A percentile compares a stretch with the other conserved stretches of the same genome.
These are phyloP conservation scores for Microbotryomycetes sp. DNA, from an alignment of 1,284 basidiomycete species.

Conservation along the genomic window DNA sequence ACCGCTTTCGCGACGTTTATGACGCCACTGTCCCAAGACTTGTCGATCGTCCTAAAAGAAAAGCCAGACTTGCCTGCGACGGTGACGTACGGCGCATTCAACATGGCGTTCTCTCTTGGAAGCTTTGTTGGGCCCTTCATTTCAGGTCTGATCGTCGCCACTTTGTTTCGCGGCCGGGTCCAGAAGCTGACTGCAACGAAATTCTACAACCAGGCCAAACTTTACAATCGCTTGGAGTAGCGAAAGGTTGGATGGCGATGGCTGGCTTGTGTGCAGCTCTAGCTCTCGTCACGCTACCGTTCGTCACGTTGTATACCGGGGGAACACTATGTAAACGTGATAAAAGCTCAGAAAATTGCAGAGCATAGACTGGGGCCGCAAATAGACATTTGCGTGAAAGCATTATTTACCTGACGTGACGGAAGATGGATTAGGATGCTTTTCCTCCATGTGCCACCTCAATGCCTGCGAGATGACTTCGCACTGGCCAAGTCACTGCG, in stretches of 20 bases:
- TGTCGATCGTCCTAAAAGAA: not conserved
- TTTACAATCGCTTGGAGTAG: not conserved
- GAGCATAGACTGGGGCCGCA: too few relatives aligned
- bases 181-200: not conserved
- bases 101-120: slow-evolving; percentile 25
- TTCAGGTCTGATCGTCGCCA: slow-evolving; percentile 26
- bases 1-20: not conserved
- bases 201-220: not conserved
- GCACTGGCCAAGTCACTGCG: too few relatives aligned
- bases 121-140: slow-evolving; percentile 31
- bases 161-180: not conserved
- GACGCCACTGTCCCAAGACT: not conserved
- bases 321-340: too few relatives aligned
- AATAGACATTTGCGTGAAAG: too few relatives aligned
- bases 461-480: too few relatives aligned
- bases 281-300: not conserved
- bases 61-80: not conserved
- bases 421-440: too few relatives aligned
- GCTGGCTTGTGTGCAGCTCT: not conserved
- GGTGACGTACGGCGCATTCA: not conserved
- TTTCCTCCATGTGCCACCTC: too few relatives aligned
- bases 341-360: too few relatives aligned
- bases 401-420: too few relatives aligned
- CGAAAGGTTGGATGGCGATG: slow-evolving; percentile 19
- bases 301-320: slow-evolving; percentile 2